Conservation (phyloP, 75 land plant species). For the Sequoiadendron giganteum region DNA sequence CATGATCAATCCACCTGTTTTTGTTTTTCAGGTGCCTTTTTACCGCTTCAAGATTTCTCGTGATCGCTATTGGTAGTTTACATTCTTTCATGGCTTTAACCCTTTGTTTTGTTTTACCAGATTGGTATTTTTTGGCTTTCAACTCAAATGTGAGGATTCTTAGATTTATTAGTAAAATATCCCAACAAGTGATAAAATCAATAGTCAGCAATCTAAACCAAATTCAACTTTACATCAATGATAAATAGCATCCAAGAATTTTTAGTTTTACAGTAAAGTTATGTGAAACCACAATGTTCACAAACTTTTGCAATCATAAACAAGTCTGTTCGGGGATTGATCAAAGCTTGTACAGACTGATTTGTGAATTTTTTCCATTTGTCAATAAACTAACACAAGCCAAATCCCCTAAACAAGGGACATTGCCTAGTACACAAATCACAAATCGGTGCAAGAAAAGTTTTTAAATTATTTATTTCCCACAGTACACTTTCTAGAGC, state of each 20-base stretch:
- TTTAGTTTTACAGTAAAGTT: neutral
- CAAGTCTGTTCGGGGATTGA: neutral
- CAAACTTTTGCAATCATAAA: neutral
- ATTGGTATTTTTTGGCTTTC: neutral
- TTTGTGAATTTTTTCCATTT: neutral
- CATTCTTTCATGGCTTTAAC: neutral
- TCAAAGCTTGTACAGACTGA: neutral
- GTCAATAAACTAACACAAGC: neutral
- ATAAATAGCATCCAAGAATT: neutral
- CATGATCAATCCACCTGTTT: neutral
- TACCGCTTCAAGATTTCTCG: neutral
- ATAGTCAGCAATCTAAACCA: neutral
- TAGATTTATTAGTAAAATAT: neutral
- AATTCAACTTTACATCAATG: neutral
- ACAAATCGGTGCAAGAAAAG: neutral
- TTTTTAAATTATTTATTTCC: neutral
- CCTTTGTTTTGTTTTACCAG: neutral
- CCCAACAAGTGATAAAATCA: neutral
- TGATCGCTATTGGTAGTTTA: neutral
- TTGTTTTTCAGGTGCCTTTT: neutral
- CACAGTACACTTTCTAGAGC: neutral
- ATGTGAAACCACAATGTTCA: neutral
- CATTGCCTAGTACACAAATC: neutral
- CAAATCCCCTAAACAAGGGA: neutral
- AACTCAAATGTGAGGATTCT: neutral